Evolutionary conservation across 306 rosid genomes (phyloP), one percentile per base, ranked within the genome.

Genomic region (Dalbergia oliveri): DNA sequence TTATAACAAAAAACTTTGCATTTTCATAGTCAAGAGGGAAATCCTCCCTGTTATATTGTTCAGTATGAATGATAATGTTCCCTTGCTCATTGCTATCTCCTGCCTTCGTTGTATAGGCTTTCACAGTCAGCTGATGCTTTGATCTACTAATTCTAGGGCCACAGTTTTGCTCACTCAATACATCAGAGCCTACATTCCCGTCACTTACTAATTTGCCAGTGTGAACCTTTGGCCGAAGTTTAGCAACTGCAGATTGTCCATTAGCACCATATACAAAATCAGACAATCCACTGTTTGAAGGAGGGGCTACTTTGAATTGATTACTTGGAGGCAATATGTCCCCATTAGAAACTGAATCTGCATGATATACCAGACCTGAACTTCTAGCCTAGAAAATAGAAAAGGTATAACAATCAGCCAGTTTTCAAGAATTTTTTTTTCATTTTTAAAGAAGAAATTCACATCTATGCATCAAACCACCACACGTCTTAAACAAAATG

Each of bases 1-100:
- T 94, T 69, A 94, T 92, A 45, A 92, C 97, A 84, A 91, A 94
- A 85, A 92, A 90, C 72, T 92, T 94, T 1, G 95, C 98, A 81
- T 90, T 89, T 65, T 23, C 84, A 15, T 92, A 87, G 62, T 87
- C 91, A 83, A 86, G 74, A 35, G 88, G 89, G 62, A 94, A 87
- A 50, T 88, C 94, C 45, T 94, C 97, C 79, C 79, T 92, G 83
- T 94, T 94, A 79, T 91, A 92, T 61, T 88, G 94, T 84, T 90
- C 95, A 12, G 97, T 81, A 82, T 74, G 59, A 72, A 93, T 92
- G 85, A 90, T 79, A 50, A 94, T 87, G 83, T 87, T 90, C 71
- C 91, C 97, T 39, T 91, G 91, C 60, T 87, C 90, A 60, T 93
- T 87, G 83, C 89, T 37, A 84, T 87, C 90, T 69, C 94, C 97